Conservation (phyloP, 2,329 filamentous ascomycete species). For the Ophiosphaerella herpotricha region DNA sequence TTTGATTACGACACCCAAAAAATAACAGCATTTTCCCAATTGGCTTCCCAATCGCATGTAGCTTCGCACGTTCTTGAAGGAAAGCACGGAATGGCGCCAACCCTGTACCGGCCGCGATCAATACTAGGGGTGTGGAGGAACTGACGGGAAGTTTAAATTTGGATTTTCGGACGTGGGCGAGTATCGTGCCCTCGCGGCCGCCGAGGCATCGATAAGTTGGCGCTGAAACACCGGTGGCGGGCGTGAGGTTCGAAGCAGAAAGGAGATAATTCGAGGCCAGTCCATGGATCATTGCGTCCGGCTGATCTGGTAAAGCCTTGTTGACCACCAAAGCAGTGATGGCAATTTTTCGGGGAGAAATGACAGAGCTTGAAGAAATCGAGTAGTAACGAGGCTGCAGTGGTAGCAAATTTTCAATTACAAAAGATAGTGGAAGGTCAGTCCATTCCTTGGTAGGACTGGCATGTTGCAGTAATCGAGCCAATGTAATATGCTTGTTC, state of each 20-base stretch:
- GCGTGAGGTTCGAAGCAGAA: slow-evolving; percentile 24
- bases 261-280: slow-evolving; percentile 49
- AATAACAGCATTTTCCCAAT: slow-evolving; percentile 39
- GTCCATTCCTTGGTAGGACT: slow-evolving; percentile 36
- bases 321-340: slow-evolving; percentile 49
- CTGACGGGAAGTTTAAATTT: slow-evolving; percentile 54
- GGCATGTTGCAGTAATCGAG: slow-evolving; percentile 42
- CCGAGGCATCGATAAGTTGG: slow-evolving; percentile 18
- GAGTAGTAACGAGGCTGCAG: slow-evolving; percentile 41
- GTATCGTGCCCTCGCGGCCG: slow-evolving; percentile 26
- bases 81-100: slow-evolving; percentile 44
- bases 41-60: slow-evolving; percentile 34
- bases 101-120: slow-evolving; percentile 43
- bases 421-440: slow-evolving; percentile 36
- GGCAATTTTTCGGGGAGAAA: slow-evolving; percentile 40
- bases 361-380: slow-evolving; percentile 46
- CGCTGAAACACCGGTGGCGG: slow-evolving; percentile 15
- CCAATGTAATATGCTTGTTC: slow-evolving; percentile 45
- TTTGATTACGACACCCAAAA: slow-evolving; percentile 36
- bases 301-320: slow-evolving; percentile 29
- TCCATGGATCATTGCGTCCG: slow-evolving; percentile 35
- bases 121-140: slow-evolving; percentile 54
- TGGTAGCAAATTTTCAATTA: slow-evolving; percentile 34
- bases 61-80: slow-evolving; percentile 40
- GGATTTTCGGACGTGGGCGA: slow-evolving; percentile 49